These are phyloP conservation scores for Fusarium caatingaense DNA, from an alignment of 2,329 filamentous ascomycete species.

Conservation along the genomic window DNA sequence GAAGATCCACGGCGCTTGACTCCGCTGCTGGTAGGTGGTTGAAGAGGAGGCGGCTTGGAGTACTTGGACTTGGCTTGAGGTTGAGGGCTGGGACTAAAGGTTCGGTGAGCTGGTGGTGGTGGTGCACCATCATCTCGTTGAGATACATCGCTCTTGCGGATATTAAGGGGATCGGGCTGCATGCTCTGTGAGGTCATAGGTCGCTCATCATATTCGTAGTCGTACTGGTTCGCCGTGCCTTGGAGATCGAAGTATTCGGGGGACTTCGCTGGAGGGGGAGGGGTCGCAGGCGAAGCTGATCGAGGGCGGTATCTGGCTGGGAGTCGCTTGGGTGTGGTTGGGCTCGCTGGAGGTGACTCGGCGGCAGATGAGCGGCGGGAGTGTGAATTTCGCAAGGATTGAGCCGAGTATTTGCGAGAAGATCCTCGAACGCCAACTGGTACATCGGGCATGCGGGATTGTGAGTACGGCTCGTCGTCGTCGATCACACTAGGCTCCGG, in stretches of 20 bases:
- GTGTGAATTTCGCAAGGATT: slow-evolving; percentile 42
- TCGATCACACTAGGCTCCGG: slow-evolving; percentile 51
- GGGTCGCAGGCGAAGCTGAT: slow-evolving; percentile 40
- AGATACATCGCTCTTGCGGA: slow-evolving; percentile 50
- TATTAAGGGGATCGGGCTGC: slow-evolving; percentile 53
- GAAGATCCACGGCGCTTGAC: slow-evolving; percentile 84
- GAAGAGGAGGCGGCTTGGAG: slow-evolving; percentile 60
- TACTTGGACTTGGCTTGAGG: slow-evolving; percentile 42
- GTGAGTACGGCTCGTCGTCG: slow-evolving; percentile 43
- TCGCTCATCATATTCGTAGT: slow-evolving; percentile 45
- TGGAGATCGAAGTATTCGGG: slow-evolving; percentile 43
- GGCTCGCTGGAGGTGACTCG: slow-evolving; percentile 46
- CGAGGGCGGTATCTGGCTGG: slow-evolving; percentile 45
- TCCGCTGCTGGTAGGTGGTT: slow-evolving; percentile 55
- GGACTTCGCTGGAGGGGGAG: slow-evolving; percentile 41
- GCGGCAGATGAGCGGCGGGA: slow-evolving; percentile 33
- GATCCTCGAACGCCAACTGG: slow-evolving; percentile 48
- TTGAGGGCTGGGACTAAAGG: slow-evolving; percentile 48
- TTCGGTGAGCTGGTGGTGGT: slow-evolving; percentile 66
- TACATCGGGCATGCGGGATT: slow-evolving; percentile 44
- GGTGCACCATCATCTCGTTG: slow-evolving; percentile 66
- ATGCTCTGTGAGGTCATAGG: slow-evolving; percentile 52
- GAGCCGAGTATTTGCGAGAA: slow-evolving; percentile 41
- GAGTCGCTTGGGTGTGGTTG: slow-evolving; percentile 49
- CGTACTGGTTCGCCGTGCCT: slow-evolving; percentile 54